Base-by-base conservation (phyloP, 208 protist species). In the Naegleria gruberi region DNA sequence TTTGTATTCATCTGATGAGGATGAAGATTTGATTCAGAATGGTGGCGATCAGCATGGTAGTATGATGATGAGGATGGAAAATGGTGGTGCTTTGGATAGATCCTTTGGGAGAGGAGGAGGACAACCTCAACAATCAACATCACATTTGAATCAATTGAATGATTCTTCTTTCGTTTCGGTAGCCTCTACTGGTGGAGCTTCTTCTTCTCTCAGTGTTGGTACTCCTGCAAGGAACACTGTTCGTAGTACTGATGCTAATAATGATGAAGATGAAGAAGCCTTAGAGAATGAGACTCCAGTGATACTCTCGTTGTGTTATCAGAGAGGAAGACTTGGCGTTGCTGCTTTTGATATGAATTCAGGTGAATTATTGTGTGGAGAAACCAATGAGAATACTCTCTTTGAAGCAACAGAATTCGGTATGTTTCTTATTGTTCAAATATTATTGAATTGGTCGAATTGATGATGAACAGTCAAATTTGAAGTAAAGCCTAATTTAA, bases 281-380 rank as follows among this genome's bases (percentile, higher is more conserved):
- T 12, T 37, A 19, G 65, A 6, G 34, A 37, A 12, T 5, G 65
- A 77, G 34, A 77, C 17, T 77, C 19, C 26, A 37, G 30, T 77
- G 1, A n/a, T 77, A 37, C 65, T 77, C 30, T 77, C 65, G 0
- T 8, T 77, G 34, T 37, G 30, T 26, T 77, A 77, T 77, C 65
- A 77, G 30, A 88, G 65, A 57, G 30, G 19, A 46, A 88, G 84
- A 65, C n/a, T 88, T 4, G 84, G 84, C 26, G 84, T 88, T 41
- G 84, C 84, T 41, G 5, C 5, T 40, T 51, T 88, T 40, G 43
- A 88, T 42, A 42, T 4, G 0, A 88, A 17, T 1, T 73, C 17
- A 73, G 43, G 44, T 73, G 45, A 55, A 7, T 43, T 88, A 19
- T 15, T 4, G 8, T 88, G 84, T 41, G 84, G 84, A 40, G 84